A percentile compares a stretch with the other conserved stretches of the same genome.
phyloP scores from a whole-genome alignment of 176 grass and related monocot genomes.

The Bothriochloa decipiens region DNA sequence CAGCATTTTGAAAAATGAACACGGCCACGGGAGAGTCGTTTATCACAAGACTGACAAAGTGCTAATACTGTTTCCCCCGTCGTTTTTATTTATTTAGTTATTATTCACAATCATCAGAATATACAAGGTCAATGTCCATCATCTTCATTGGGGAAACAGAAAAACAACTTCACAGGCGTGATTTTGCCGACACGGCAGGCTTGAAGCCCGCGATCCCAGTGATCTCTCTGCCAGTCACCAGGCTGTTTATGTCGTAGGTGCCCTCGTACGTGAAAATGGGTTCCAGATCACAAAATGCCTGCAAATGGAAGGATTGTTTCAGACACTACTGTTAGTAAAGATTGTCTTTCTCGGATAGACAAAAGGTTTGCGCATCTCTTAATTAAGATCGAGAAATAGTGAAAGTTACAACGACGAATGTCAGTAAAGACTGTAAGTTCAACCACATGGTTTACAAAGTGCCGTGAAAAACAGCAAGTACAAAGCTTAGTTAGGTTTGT shows the following conservation, averaged over 20 bases:
- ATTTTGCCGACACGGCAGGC: slow-evolving; percentile 46
- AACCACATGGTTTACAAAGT: too few species aligned
- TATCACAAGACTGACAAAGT: not conserved
- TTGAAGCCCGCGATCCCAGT: slow-evolving; percentile 83
- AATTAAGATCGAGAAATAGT: too few species aligned
- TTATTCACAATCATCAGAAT: not conserved
- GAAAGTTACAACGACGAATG: too few species aligned
- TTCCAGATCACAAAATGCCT: slow-evolving; percentile 91
- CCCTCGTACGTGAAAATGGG: slow-evolving; percentile 83
- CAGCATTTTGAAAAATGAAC: too few species aligned
- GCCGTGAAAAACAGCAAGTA: too few species aligned
- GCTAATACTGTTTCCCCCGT: not conserved
- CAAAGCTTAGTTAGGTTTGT: not conserved
- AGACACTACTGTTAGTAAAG: not conserved
- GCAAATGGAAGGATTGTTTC: not conserved
- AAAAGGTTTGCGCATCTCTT: too few species aligned
- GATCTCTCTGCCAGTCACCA: slow-evolving; percentile 84
- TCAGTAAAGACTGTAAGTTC: too few species aligned
- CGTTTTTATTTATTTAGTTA: slow-evolving; percentile 31
- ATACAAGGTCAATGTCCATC: not conserved
- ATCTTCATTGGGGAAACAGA: not conserved
- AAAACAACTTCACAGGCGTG: slow-evolving; percentile 51
- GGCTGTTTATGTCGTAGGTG: slow-evolving; percentile 81
- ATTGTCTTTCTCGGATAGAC: too few species aligned
- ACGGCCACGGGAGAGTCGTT: too few species aligned